Percentiles rank a stretch among this genome's conserved stretches.
These are phyloP conservation scores for Phytomonas francai DNA, from an alignment of 208 protist genomes.

Conservation along the genomic window DNA sequence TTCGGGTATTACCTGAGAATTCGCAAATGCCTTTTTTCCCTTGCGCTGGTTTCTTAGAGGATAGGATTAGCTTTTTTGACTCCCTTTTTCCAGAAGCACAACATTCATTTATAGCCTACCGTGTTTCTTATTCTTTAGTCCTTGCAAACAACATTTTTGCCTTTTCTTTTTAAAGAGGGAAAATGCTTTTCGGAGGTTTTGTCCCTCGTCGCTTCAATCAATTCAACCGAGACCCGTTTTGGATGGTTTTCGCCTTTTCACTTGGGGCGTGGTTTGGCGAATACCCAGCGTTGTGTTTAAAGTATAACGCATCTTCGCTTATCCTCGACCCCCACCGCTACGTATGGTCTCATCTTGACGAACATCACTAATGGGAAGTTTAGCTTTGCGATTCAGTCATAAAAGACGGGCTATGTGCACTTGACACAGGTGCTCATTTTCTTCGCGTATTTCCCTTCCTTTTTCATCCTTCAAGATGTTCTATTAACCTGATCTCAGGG, in stretches of 20 bases:
- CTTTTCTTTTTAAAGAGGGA: background rate
- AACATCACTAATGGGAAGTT: constrained; percentile 52
- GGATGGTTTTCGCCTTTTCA: constrained; percentile 81
- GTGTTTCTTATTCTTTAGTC: background rate
- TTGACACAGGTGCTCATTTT: background rate
- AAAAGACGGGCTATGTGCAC: background rate
- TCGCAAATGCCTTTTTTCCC: background rate
- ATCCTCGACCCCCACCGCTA: constrained; percentile 83
- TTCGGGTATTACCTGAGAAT: background rate
- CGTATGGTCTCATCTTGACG: constrained; percentile 74
- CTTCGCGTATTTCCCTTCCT: background rate
- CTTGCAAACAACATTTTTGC: background rate
- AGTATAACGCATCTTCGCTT: constrained; percentile 79
- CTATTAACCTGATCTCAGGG: background rate
- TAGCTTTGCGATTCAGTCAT: background rate
- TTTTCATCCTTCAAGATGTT: constrained; percentile 5
- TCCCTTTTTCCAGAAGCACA: background rate
- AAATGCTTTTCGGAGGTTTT: constrained; percentile 82
- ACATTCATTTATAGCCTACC: background rate
- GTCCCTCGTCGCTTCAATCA: constrained; percentile 75
- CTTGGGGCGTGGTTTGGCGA: constrained; percentile 72
- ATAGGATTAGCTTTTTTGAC: background rate
- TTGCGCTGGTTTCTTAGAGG: background rate
- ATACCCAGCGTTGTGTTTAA: constrained; percentile 79
- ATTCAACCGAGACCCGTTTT: constrained; percentile 78